Evolutionary conservation across 2,329 filamentous ascomycete species (phyloP), one percentile per base, ranked within the genome.

Genomic region (Colletotrichum tropicicola): DNA sequence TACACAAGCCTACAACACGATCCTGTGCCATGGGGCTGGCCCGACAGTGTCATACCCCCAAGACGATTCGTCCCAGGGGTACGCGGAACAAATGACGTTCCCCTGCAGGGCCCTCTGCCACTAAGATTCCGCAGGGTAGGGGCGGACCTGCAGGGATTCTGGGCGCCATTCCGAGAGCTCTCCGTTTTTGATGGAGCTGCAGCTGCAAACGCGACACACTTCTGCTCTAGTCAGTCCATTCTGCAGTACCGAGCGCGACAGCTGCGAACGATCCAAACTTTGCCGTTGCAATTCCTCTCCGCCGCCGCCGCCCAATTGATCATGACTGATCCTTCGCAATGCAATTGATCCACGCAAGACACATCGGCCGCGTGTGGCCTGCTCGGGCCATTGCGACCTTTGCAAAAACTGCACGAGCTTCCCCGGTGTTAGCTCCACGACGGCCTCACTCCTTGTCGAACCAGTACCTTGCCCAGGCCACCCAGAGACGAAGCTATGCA

Each of bases 401-500:
- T 21, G 55, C 47, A 23, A 65, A 52, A 37, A 35, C 44, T 49
- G 25, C 43, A 17, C 15, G 44, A 56, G 30, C 54, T 32, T 55
- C 52, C 21, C 58, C 47, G 9, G 6, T 52, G 15, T 44, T 55
- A 44, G 45, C 62, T 30, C 15, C 28, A 27, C 56, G 55, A 62
- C 62, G 32, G 17, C 48, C 27, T 41, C 62, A 32, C 12, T 51
- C 54, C 17, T 64, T 59, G 23, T 27, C 62, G 25, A 61, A 30
- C 17, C 45, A 39, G 13, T 54, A 27, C 35, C 45, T 66, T 12
- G 49, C 53, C 25, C 28, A 47, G 30, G 35, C 43, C 44, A 51
- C 53, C 52, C 66, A 68, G 52, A 71, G 68, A 67, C 73, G 79
- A 68, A 73, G 70, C 62, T 82, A 82, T 51, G 78, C 81, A 17